A percentile compares a stretch with the other conserved stretches of the same genome.
Conservation (phyloP, 116 monocot species). For the Papilionanthe hybrid region DNA sequence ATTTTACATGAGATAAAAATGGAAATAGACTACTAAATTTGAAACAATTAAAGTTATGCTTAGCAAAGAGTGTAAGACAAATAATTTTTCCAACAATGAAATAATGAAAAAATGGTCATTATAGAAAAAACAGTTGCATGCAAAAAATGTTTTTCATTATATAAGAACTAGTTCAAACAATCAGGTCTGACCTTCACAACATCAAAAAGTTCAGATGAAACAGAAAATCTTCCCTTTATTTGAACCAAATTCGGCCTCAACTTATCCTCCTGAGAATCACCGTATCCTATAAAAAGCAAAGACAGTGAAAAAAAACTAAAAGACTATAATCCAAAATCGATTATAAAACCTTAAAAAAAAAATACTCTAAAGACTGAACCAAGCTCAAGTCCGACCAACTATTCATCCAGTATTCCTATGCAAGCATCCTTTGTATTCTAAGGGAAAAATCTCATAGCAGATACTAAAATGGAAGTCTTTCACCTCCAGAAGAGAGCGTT, state of each 20-base stretch:
- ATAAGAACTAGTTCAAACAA: neutral
- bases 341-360: neutral
- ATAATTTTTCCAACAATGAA: neutral
- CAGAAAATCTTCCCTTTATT: conserved; percentile 97
- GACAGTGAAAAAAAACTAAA: neutral
- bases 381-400: neutral
- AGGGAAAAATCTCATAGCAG: neutral
- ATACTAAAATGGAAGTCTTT: neutral
- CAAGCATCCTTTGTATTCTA: neutral
- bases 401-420: neutral
- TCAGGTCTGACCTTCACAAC: conserved; percentile 62
- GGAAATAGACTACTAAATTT: neutral
- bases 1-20: conserved; percentile 6
- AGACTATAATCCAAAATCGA: neutral
- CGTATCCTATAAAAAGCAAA: conserved; percentile 50
- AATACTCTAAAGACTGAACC: neutral
- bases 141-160: neutral
- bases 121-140: neutral
- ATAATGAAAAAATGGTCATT: neutral
- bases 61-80: neutral
- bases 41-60: neutral
- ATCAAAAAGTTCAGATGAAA: conserved; percentile 97
- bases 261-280: conserved; percentile 67
- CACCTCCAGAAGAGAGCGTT: conserved; percentile 62
- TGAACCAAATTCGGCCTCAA: conserved; percentile 70